Conservation (phyloP, 2,329 filamentous ascomycete species). For the Tolypocladium tropicale region DNA sequence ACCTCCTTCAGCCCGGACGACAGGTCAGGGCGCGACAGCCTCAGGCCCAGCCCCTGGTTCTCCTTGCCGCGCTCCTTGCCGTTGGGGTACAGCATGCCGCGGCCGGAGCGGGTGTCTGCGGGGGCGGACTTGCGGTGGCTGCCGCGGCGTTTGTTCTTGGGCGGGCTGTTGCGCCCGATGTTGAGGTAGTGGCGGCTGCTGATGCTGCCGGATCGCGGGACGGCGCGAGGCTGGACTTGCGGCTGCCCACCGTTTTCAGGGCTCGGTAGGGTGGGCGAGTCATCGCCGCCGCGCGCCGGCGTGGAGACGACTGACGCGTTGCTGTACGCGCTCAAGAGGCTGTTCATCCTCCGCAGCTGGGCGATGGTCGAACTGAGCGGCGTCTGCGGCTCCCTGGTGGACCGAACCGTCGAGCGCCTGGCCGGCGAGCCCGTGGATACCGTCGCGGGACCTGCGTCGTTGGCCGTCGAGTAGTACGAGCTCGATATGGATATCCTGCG, state of each 20-base stretch:
- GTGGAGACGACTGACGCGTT: constrained; percentile 24
- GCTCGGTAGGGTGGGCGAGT: constrained; percentile 28
- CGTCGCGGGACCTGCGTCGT: not conserved
- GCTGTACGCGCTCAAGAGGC: constrained; percentile 35
- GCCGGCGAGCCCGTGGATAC: constrained; percentile 13
- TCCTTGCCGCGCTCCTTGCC: constrained; percentile 17
- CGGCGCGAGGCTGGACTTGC: constrained; percentile 10
- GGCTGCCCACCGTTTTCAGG: constrained; percentile 24
- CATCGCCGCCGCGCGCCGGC: constrained; percentile 7
- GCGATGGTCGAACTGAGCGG: constrained; percentile 33
- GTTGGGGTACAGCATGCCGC: not conserved
- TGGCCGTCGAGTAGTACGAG: constrained; percentile 13
- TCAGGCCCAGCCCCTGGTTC: constrained; percentile 11
- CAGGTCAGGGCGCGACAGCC: constrained; percentile 7
- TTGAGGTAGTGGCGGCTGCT: constrained; percentile 37
- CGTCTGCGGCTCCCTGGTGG: constrained; percentile 4
- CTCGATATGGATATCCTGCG: constrained; percentile 14
- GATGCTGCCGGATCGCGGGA: constrained; percentile 18
- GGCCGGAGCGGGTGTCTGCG: constrained; percentile 1
- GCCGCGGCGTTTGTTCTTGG: constrained; percentile 9
- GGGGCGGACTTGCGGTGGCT: constrained; percentile 6
- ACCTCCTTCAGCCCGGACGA: constrained; percentile 7
- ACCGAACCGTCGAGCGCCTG: constrained; percentile 8
- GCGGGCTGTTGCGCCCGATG: constrained; percentile 20
- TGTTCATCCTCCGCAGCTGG: constrained; percentile 49